These are phyloP conservation scores for Carnegiea gigantea DNA, from an alignment of 179 eudicot genomes.

Conservation along the genomic window DNA sequence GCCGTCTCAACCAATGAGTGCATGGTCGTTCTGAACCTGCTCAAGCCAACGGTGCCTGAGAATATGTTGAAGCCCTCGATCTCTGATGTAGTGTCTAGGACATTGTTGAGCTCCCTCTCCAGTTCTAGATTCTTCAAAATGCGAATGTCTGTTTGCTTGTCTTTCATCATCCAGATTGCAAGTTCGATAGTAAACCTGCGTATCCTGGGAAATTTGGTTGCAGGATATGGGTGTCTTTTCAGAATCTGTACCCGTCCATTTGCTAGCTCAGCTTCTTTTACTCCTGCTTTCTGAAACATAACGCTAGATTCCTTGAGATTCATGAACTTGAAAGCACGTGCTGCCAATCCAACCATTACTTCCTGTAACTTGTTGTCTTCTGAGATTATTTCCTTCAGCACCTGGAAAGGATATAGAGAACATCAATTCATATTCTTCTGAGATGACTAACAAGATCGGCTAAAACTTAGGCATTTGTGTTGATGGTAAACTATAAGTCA, in stretches of 20 bases:
- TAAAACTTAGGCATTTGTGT: no score
- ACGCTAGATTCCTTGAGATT: constrained; percentile 42
- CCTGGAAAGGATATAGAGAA: constrained; percentile 41
- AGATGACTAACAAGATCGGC: no score
- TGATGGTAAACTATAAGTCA: no score
- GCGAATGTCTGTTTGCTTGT: constrained; percentile 24
- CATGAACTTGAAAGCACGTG: constrained; percentile 65
- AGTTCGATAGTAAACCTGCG: constrained; percentile 81
- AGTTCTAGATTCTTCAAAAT: constrained; percentile 53
- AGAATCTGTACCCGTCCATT: constrained; percentile 51
- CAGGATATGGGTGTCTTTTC: constrained; percentile 53
- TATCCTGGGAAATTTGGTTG: constrained; percentile 58
- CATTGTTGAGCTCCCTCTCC: constrained; percentile 54
- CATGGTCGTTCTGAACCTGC: constrained; percentile 54
- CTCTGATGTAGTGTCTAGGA: constrained; percentile 77
- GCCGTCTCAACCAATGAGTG: constrained; percentile 66
- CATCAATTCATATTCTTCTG: not conserved
- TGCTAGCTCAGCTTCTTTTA: constrained; percentile 57
- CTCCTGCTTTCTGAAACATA: constrained; percentile 44
- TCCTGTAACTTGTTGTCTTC: constrained; percentile 69
- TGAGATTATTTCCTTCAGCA: constrained; percentile 57
- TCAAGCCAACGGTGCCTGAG: constrained; percentile 78
- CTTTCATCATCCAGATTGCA: constrained; percentile 86
- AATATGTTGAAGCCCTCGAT: constrained; percentile 76
- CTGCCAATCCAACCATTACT: constrained; percentile 88